These are phyloP conservation scores for Monilinia vaccinii-corymbosi DNA, from an alignment of 2,329 filamentous ascomycete genomes.

Conservation along the genomic window DNA sequence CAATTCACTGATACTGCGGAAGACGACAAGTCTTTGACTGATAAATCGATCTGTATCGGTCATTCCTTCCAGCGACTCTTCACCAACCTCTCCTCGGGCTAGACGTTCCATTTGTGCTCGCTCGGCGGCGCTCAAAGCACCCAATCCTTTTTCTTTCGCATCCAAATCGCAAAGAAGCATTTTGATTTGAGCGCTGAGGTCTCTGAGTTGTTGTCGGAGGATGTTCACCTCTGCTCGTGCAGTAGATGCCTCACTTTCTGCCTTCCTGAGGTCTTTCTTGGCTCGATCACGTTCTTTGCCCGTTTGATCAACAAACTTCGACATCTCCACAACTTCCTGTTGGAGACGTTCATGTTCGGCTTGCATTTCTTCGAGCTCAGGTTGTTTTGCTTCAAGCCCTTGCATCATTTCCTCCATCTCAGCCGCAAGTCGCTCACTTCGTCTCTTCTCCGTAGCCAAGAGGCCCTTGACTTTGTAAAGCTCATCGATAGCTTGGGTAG, in stretches of 20 bases:
- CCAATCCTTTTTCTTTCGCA: slow-evolving; percentile 68
- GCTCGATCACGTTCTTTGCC: slow-evolving; percentile 72
- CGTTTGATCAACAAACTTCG: slow-evolving; percentile 71
- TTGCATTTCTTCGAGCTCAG: slow-evolving; percentile 79
- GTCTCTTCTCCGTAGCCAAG: slow-evolving; percentile 64
- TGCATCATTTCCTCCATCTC: slow-evolving; percentile 80
- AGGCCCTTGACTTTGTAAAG: slow-evolving; percentile 61
- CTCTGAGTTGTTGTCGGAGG: slow-evolving; percentile 76
- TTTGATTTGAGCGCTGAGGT: slow-evolving; percentile 83
- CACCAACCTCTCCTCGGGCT: slow-evolving; percentile 64
- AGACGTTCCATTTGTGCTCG: slow-evolving; percentile 67
- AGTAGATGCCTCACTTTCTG: slow-evolving; percentile 60
- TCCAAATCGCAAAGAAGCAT: slow-evolving; percentile 82
- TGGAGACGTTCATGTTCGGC: slow-evolving; percentile 73
- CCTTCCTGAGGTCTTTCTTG: slow-evolving; percentile 69
- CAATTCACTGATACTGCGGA: slow-evolving; percentile 75
- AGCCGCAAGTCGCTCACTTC: slow-evolving; percentile 63
- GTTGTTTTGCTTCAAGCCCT: slow-evolving; percentile 75
- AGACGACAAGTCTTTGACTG: slow-evolving; percentile 79
- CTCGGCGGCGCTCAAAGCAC: slow-evolving; percentile 62
- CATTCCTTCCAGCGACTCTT: slow-evolving; percentile 61
- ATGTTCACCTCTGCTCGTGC: slow-evolving; percentile 65
- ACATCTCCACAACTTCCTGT: slow-evolving; percentile 75
- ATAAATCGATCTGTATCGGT: slow-evolving; percentile 85
- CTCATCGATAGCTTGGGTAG: slow-evolving; percentile 55